These are phyloP conservation scores for Fennellomyces sp. DNA, from an alignment of 371 early-diverging fungal species.

Conservation along the genomic window DNA sequence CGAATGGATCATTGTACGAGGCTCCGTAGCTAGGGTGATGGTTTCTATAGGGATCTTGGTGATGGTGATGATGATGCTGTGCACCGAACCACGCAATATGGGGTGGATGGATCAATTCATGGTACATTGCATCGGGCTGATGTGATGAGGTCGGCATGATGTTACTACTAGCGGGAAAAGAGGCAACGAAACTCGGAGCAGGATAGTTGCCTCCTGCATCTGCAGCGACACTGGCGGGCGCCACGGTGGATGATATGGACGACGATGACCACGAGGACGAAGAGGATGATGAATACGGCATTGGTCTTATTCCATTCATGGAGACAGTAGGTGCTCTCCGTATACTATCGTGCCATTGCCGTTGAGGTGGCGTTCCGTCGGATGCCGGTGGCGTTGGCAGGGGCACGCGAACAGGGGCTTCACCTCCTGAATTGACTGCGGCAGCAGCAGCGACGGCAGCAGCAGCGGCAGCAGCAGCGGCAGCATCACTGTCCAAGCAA, in stretches of 20 bases:
- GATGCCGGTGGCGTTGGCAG: constrained; percentile 15
- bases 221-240: background rate
- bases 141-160: background rate
- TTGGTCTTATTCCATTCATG: background rate
- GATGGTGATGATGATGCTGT: background rate
- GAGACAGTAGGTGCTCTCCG: background rate
- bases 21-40: background rate
- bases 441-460: background rate
- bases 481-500: background rate
- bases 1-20: background rate
- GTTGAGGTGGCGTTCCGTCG: constrained; percentile 13
- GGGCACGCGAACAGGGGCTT: constrained; percentile 13
- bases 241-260: background rate
- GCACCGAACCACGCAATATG: background rate
- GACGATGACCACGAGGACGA: background rate
- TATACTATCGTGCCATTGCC: constrained; percentile 7
- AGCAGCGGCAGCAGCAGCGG: constrained; percentile 4
- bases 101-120: constrained; percentile 2
- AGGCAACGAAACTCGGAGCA: background rate
- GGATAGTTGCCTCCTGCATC: background rate
- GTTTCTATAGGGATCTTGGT: background rate
- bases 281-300: background rate
- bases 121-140: background rate
- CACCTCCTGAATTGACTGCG: constrained; percentile 8
- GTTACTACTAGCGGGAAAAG: background rate